A percentile compares a stretch with the other conserved stretches of the same genome.
These are phyloP conservation scores for Phaseolus coccineus DNA, from an alignment of 331 rosid genomes.

Conservation along the genomic window DNA sequence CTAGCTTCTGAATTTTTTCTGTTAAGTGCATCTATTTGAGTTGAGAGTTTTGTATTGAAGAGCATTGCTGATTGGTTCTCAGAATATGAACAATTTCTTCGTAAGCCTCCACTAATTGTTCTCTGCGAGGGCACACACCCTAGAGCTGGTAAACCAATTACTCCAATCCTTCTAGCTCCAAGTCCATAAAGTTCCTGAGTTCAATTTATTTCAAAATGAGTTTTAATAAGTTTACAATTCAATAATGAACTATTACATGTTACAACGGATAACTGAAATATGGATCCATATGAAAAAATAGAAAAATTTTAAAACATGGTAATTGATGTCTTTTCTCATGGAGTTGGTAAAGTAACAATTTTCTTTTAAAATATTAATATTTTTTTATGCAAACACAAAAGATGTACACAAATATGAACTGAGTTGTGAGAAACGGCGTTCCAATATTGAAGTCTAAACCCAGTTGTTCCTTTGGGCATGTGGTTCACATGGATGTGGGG, in stretches of 20 bases:
- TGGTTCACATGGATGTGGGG: neutral
- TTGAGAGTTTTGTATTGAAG: constrained; percentile 69
- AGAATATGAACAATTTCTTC: constrained; percentile 52
- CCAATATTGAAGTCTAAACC: neutral
- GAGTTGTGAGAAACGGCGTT: neutral
- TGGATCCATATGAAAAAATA: no score
- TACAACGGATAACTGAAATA: no score
- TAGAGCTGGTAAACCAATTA: constrained; percentile 51
- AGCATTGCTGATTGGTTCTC: constrained; percentile 61
- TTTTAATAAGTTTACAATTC: no score
- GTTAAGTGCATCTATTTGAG: constrained; percentile 45
- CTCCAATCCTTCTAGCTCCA: constrained; percentile 74
- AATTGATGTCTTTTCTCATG: no score
- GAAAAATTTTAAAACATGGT: no score
- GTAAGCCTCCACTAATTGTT: constrained; percentile 56
- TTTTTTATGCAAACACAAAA: constrained; percentile 3
- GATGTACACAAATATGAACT: neutral
- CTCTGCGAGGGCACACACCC: constrained; percentile 80
- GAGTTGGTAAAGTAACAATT: no score
- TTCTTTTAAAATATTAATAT: neutral
- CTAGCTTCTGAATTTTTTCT: constrained; percentile 51
- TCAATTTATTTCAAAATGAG: neutral
- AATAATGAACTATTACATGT: no score
- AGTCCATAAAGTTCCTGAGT: constrained; percentile 63
- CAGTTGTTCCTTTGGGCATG: neutral